phyloP scores from a whole-genome alignment of 106 monocot species.

The Gastrodia elata region DNA sequence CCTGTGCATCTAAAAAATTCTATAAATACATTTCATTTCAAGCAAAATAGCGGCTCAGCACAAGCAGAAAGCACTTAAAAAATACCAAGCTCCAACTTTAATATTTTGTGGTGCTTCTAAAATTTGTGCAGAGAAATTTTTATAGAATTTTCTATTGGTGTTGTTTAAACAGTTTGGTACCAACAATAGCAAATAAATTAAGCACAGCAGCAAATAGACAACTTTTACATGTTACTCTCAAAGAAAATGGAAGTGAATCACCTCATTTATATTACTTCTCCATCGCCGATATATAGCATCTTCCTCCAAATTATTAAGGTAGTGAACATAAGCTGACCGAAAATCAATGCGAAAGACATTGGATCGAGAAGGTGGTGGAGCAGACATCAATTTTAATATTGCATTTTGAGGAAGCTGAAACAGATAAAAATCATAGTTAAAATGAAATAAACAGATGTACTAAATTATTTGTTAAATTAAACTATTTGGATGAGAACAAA shows the following conservation, averaged over 20 bases:
- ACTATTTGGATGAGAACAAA: conserved; percentile 2
- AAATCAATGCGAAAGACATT: conserved; percentile 83
- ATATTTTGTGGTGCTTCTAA: neutral
- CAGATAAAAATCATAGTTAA: neutral
- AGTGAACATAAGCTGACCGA: conserved; percentile 77
- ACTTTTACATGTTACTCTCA: neutral
- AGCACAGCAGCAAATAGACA: neutral
- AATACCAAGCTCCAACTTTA: neutral
- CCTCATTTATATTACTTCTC: conserved; percentile 94
- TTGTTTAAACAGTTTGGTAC: neutral
- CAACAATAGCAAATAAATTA: neutral
- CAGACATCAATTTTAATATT: conserved; percentile 71
- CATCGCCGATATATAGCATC: conserved; percentile 85
- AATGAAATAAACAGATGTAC: neutral
- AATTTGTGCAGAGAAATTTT: neutral
- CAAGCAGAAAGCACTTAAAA: neutral
- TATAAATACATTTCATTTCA: neutral
- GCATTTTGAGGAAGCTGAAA: conserved; percentile 77
- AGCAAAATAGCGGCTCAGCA: neutral
- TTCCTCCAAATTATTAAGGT: conserved; percentile 90
- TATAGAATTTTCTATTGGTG: neutral
- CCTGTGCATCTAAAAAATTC: neutral
- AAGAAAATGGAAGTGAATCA: too few relatives aligned
- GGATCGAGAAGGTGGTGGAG: conserved; percentile 51
- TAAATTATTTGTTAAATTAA: too few relatives aligned